Base-by-base conservation (phyloP, 345 rosid genomes). In the Diplotaxis tenuifolia region DNA sequence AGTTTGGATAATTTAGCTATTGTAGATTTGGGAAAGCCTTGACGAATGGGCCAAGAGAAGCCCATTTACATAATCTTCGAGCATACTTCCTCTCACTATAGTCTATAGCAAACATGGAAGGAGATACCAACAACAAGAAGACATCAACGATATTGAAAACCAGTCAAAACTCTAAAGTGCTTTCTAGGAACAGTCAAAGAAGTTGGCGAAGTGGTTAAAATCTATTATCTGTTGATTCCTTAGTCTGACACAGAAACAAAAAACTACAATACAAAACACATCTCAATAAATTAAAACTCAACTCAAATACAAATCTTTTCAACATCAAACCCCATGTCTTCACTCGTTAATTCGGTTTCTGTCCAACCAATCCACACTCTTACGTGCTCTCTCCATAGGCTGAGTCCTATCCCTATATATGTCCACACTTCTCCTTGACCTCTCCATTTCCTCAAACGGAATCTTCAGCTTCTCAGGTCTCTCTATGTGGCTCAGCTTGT, bases 391-490 rank as follows among this genome's bases (percentile, higher is more conserved):
- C 63, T 91, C 95, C 71, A 70, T 68, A 3, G 88, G 83, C 83
- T 90, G 85, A 6, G 96, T 81, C 68, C 85, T 94, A 69, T 89
- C 97, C 56, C 82, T 83, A 81, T 80, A 91, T 64, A 76, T 70
- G 57, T 91, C 98, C 53, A 91, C 90, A n/a, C 98, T 94, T 75
- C 97, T 88, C 74, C 98, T 75, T 2, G 98, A 87, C 74, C 90
- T 85, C 82, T 91, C 97, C 87, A 88, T 81, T 42, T 86, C 91
- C 34, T 91, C 97, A 54, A 83, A 86, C 2, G 96, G 67, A 65
- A 80, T 34, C 80, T 65, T 82, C 7, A 88, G 77, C 82, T 89
- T 86, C 63, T 84, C 91, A 0, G 78, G 75, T 75, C 80, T 84
- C 84, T 86, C 86, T 1, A 81, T 67, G 42, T 83, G 83, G 42